These are phyloP conservation scores for Orbilia quercus DNA, from an alignment of 2,329 filamentous ascomycete species.

Conservation along the genomic window DNA sequence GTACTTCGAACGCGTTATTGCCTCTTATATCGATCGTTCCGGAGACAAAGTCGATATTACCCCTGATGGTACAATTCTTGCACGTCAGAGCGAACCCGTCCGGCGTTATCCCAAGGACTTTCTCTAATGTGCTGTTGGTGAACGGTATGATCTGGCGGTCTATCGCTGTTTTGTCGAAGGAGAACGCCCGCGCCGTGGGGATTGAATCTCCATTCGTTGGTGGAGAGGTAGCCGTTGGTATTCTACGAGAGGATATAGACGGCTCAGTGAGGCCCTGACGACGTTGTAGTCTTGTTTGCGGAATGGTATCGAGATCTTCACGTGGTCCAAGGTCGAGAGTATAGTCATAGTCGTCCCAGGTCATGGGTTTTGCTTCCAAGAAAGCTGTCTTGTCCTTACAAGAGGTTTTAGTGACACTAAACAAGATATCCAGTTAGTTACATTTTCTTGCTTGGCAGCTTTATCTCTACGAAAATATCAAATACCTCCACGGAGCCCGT, in stretches of 20 bases:
- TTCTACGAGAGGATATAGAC: not conserved
- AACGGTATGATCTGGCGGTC: constrained; percentile 10
- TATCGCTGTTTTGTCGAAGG: constrained; percentile 11
- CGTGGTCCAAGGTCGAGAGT: constrained; percentile 5
- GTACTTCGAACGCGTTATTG: not conserved
- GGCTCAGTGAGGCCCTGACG: not conserved
- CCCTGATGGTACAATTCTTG: constrained; percentile 21
- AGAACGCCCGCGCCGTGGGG: not conserved
- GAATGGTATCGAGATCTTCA: not conserved
- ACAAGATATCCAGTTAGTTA: not conserved
- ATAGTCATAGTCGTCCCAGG: constrained; percentile 21
- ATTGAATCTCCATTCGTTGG: not conserved
- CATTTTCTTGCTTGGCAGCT: too few relatives aligned
- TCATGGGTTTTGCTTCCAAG: not conserved
- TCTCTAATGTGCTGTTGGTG: not conserved
- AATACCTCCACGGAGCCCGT: constrained; percentile 13
- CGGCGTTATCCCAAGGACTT: not conserved
- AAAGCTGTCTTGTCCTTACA: not conserved
- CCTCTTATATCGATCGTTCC: not conserved
- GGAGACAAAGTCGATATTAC: constrained; percentile 17
- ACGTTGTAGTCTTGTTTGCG: constrained; percentile 15
- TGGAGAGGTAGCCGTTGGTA: not conserved
- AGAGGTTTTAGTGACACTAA: not conserved
- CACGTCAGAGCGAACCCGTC: constrained; percentile 15
- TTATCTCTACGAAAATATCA: not conserved